Percentiles rank a stretch among this genome's conserved stretches.
Evolutionary conservation across 345 rosid species (phyloP).

Genomic region (Physaria fendleri): DNA sequence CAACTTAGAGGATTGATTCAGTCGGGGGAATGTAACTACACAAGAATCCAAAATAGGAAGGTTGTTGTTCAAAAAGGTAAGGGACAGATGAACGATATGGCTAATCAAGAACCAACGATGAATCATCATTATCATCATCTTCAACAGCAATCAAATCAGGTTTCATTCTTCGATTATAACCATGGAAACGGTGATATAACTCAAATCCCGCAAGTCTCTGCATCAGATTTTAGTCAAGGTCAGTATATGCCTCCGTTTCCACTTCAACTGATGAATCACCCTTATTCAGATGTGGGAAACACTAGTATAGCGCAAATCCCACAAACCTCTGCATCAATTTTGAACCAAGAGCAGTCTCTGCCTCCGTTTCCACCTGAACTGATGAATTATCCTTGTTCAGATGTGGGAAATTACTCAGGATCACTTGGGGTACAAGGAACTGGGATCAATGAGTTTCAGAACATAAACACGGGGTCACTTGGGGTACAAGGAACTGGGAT

Average conservation of each 20-base stretch:
- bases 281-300: too few relatives aligned
- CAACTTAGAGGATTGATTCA: constrained; percentile 9
- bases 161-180: neutral
- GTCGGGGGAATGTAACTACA: constrained; percentile 5
- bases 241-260: too few relatives aligned
- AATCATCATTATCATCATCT: too few relatives aligned
- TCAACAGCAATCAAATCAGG: constrained; percentile 13
- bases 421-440: neutral
- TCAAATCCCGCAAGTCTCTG: constrained; percentile 5
- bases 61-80: constrained; percentile 14
- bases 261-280: too few relatives aligned
- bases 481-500: too few relatives aligned
- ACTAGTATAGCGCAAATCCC: too few relatives aligned
- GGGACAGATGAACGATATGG: constrained; percentile 12
- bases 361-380: constrained; percentile 5
- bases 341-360: constrained; percentile 14
- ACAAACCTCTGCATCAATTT: too few relatives aligned
- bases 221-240: too few relatives aligned
- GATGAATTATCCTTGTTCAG: neutral
- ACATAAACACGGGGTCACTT: too few relatives aligned
- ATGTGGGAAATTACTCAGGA: neutral
- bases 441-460: neutral
- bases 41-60: neutral
- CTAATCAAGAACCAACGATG: constrained; percentile 10
- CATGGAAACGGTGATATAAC: neutral